phyloP scores from a whole-genome alignment of 257 asterid genomes.

The Nicotiana attenuata region DNA sequence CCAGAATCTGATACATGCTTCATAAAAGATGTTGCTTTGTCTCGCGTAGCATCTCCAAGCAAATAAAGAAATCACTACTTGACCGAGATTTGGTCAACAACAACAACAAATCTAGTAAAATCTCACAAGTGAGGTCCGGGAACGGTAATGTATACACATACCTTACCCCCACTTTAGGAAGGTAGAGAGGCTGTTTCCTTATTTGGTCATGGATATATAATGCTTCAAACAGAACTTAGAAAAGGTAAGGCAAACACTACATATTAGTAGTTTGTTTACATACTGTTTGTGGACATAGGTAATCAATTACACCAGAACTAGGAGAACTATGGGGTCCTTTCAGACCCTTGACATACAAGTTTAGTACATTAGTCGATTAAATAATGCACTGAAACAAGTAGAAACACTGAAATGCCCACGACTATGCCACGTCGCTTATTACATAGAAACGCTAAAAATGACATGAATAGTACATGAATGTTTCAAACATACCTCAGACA shows the following conservation, averaged over 20 bases:
- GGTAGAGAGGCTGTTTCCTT: no score
- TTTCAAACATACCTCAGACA: slow-evolving; percentile 2
- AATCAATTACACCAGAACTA: not conserved
- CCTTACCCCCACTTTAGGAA: no score
- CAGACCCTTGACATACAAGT: slow-evolving; percentile 4
- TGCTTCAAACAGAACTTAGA: not conserved
- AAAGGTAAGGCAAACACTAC: not conserved
- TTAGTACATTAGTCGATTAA: not conserved
- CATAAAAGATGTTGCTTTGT: not conserved
- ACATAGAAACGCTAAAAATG: not conserved
- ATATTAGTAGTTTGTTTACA: not conserved
- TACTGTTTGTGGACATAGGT: not conserved
- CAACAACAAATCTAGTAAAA: no score
- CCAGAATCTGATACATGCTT: not conserved
- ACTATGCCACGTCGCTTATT: not conserved
- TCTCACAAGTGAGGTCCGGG: no score
- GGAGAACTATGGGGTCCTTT: no score
- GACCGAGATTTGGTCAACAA: not conserved
- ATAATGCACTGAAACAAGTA: slow-evolving; percentile 6
- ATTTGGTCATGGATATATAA: no score
- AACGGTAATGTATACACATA: no score
- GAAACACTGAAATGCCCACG: not conserved
- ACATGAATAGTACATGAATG: not conserved
- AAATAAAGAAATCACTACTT: not conserved
- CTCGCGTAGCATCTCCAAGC: not conserved